Percentiles rank a stretch among this genome's conserved stretches.
phyloP scores from a whole-genome alignment of 2,329 filamentous ascomycete genomes.

The Tolypocladium inflatum region DNA sequence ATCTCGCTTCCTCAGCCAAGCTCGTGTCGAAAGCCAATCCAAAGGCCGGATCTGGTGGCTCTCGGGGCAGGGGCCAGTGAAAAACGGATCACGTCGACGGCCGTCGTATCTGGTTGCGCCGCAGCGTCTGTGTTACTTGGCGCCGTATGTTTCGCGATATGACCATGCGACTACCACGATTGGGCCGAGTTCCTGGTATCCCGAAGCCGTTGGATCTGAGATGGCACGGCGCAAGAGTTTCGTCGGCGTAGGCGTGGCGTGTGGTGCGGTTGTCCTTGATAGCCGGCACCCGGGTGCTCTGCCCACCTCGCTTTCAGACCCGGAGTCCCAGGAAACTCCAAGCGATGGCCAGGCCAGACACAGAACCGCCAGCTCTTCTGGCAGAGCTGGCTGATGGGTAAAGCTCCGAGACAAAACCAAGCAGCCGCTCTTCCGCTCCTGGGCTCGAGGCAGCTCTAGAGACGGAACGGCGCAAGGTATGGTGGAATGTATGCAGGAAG shows the following conservation, averaged over 20 bases:
- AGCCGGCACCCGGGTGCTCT: not conserved
- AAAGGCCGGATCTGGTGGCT: constrained; percentile 1
- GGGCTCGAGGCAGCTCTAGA: not conserved
- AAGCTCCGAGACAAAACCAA: not conserved
- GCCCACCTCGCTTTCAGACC: not conserved
- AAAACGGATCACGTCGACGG: constrained; percentile 8
- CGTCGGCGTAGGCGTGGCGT: not conserved
- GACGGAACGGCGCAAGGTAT: not conserved
- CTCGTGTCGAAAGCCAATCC: constrained; percentile 8
- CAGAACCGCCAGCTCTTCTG: not conserved
- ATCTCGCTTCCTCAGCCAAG: constrained; percentile 8
- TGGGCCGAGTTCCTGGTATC: not conserved
- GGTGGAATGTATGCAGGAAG: not conserved
- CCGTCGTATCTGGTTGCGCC: constrained; percentile 11
- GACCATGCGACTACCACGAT: constrained; percentile 9
- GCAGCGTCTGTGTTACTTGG: constrained; percentile 12
- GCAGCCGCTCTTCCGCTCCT: not conserved
- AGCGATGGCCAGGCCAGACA: not conserved
- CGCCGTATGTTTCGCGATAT: constrained; percentile 9
- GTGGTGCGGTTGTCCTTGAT: not conserved
- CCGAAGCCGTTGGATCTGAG: not conserved
- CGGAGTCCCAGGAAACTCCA: not conserved
- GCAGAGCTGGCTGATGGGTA: not conserved
- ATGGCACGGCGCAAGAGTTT: not conserved
- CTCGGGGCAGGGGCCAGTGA: constrained; percentile 4